Evolutionary conservation across 306 rosid genomes (phyloP).

Genomic region (Phaseolus lunatus): DNA sequence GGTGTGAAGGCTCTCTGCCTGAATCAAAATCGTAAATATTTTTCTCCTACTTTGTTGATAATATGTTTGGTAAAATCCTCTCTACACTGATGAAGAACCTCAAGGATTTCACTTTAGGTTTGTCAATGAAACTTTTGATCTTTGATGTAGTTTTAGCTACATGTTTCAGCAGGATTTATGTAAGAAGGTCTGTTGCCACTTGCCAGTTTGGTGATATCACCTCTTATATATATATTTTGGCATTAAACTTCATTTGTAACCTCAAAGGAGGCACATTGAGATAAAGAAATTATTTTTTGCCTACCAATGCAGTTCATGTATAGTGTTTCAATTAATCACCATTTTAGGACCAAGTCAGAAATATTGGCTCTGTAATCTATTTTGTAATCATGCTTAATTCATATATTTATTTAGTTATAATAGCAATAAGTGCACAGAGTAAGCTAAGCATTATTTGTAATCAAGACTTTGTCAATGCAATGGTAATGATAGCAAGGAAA

Average conservation of each 20-base stretch:
- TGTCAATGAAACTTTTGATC: not conserved
- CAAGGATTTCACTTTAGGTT: not conserved
- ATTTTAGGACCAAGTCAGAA: slow-evolving; percentile 7
- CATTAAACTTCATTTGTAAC: slow-evolving; percentile 23
- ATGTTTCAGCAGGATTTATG: not conserved
- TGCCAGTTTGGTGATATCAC: not conserved
- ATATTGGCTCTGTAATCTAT: slow-evolving; percentile 19
- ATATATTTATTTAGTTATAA: too few relatives aligned
- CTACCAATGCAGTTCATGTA: not conserved
- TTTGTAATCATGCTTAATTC: not conserved
- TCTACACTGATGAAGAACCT: not conserved
- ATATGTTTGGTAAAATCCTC: slow-evolving; percentile 1
- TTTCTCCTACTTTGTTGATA: not conserved
- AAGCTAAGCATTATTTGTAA: too few relatives aligned
- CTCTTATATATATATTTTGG: slow-evolving; percentile 3
- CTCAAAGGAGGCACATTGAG: slow-evolving; percentile 13
- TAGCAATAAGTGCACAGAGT: too few relatives aligned
- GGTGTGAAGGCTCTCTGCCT: slow-evolving; percentile 43
- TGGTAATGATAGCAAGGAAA: too few relatives aligned
- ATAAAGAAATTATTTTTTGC: not conserved
- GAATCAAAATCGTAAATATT: slow-evolving; percentile 26
- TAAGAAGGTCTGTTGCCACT: slow-evolving; percentile 15
- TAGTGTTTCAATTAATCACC: not conserved
- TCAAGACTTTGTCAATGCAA: too few relatives aligned
- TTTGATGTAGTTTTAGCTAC: slow-evolving; percentile 9